These are phyloP conservation scores for Ganoderma boninense DNA, from an alignment of 1,284 basidiomycete species.

Conservation along the genomic window DNA sequence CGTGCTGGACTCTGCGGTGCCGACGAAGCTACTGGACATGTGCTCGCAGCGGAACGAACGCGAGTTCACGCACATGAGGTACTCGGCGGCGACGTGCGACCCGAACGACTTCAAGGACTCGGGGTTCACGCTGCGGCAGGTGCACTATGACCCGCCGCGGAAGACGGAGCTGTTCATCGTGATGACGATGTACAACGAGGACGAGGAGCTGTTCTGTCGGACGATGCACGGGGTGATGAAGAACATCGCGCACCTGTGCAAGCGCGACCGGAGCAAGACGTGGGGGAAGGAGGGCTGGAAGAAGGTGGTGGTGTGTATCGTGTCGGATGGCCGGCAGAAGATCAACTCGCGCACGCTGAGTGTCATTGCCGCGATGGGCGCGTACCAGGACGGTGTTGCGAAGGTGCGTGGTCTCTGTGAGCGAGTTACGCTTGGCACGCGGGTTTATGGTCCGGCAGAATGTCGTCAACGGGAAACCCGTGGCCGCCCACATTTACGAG, in stretches of 20 bases:
- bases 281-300: slow-evolving; percentile 99
- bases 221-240: slow-evolving; percentile 95
- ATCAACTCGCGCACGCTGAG: slow-evolving; percentile 88
- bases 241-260: slow-evolving; percentile 86
- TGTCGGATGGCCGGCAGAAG: slow-evolving; percentile 85
- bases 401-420: slow-evolving; percentile 58
- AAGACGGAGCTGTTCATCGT: slow-evolving; percentile 86
- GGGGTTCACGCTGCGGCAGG: slow-evolving; percentile 84
- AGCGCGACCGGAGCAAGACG: slow-evolving; percentile 84
- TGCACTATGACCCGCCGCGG: slow-evolving; percentile 85
- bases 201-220: slow-evolving; percentile 80
- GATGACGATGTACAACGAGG: slow-evolving; percentile 86
- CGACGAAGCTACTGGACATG: slow-evolving; percentile 85
- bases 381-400: slow-evolving; percentile 87
- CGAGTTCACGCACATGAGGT: slow-evolving; percentile 96
- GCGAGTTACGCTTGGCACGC: not conserved
- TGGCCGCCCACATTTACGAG: slow-evolving; percentile 95
- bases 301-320: slow-evolving; percentile 76
- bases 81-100: slow-evolving; percentile 93
- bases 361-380: slow-evolving; percentile 88
- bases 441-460: slow-evolving; percentile 54
- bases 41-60: slow-evolving; percentile 79
- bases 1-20: slow-evolving; percentile 88
- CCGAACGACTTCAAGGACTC: slow-evolving; percentile 87
- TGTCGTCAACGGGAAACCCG: slow-evolving; percentile 85